A percentile compares a stretch with the other conserved stretches of the same genome.
These are phyloP conservation scores for Claviceps paspali DNA, from an alignment of 2,329 filamentous ascomycete genomes.

Conservation along the genomic window DNA sequence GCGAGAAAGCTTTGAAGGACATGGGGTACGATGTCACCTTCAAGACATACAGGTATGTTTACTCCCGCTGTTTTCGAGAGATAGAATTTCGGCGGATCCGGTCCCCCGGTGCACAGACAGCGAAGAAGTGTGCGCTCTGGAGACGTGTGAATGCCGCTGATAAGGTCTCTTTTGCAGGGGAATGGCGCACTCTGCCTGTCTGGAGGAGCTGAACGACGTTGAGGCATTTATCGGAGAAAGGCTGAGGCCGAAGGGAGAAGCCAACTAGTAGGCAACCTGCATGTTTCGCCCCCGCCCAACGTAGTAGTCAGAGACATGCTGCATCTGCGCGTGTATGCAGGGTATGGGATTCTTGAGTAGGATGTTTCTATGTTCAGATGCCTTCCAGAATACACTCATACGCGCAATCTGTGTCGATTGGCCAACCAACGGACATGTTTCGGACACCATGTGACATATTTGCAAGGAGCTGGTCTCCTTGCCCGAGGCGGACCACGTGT, in stretches of 20 bases:
- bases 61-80: background rate
- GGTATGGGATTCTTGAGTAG: too few relatives aligned
- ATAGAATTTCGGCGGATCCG: too few relatives aligned
- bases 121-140: background rate
- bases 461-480: too few relatives aligned
- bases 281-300: background rate
- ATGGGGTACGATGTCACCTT: conserved; percentile 61
- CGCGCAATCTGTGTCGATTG: too few relatives aligned
- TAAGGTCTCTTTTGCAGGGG: conserved; percentile 26
- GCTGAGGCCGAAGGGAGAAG: conserved; percentile 22
- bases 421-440: too few relatives aligned
- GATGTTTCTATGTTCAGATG: too few relatives aligned
- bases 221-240: conserved; percentile 40
- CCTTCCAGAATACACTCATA: background rate
- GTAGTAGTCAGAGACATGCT: background rate
- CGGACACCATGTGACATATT: too few relatives aligned
- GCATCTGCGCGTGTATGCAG: background rate
- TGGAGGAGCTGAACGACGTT: conserved; percentile 68
- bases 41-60: conserved; percentile 51
- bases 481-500: too few relatives aligned
- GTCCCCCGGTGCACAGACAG: background rate
- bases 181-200: conserved; percentile 61
- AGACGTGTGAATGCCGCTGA: conserved; percentile 2
- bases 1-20: conserved; percentile 49
- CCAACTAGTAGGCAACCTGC: conserved; percentile 1